phyloP scores from a whole-genome alignment of 139 green algal species.

The Trebouxia sp. region DNA sequence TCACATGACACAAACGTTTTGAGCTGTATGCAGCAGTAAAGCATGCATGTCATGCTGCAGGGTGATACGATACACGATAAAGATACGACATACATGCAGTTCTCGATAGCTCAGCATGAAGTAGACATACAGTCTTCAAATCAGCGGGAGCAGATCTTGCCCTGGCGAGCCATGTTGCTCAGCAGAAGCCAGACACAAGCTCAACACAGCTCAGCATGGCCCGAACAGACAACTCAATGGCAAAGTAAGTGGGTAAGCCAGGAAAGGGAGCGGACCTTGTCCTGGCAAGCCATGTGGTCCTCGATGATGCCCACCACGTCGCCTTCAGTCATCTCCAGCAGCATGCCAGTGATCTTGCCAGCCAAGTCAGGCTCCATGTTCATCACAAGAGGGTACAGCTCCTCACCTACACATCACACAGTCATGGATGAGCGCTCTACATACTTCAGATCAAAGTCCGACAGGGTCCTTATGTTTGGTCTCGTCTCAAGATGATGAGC shows the following conservation, averaged over 20 bases:
- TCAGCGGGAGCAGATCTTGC: too few species aligned
- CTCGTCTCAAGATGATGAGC: too few species aligned
- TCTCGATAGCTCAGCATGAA: too few species aligned
- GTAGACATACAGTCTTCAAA: too few species aligned
- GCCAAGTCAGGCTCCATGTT: slow-evolving; percentile 37
- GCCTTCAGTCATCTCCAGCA: slow-evolving; percentile 64
- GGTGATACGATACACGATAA: too few species aligned
- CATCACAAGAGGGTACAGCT: slow-evolving; percentile 56
- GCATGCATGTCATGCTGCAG: too few species aligned
- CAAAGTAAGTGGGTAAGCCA: not conserved
- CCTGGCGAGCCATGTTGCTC: too few species aligned
- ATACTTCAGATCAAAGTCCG: not conserved
- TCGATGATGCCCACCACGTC: slow-evolving; percentile 69
- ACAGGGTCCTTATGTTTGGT: not conserved
- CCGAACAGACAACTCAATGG: not conserved
- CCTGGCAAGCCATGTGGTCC: slow-evolving; percentile 8
- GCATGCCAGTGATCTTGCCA: slow-evolving; percentile 73
- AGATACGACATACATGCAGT: too few species aligned
- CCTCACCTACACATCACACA: slow-evolving; percentile 45
- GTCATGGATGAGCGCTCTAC: not conserved
- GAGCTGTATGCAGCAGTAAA: too few species aligned
- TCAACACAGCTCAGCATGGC: not conserved
- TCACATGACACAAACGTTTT: too few species aligned
- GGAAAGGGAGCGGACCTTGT: not conserved
- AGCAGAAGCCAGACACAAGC: too few species aligned